A percentile compares a stretch with the other conserved stretches of the same genome.
These are phyloP conservation scores for Tylopilus cervinicoccineus DNA, from an alignment of 768 basidiomycete species.

Conservation along the genomic window DNA sequence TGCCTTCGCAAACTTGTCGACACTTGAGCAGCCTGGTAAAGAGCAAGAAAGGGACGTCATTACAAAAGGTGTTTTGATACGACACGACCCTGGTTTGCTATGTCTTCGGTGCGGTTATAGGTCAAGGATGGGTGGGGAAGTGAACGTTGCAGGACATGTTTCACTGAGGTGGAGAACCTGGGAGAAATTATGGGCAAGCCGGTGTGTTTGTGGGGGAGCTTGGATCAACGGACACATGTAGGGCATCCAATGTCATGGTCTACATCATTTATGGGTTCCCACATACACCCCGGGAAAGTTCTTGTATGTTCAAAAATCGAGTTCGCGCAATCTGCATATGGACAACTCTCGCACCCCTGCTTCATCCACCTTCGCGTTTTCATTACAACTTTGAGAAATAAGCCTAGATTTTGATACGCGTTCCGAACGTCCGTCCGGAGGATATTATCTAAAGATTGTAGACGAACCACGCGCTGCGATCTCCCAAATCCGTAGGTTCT, in stretches of 20 bases:
- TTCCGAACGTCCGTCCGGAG: neutral
- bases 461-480: constrained; percentile 51
- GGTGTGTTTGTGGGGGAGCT: constrained; percentile 69
- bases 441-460: constrained; percentile 37
- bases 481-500: constrained; percentile 42
- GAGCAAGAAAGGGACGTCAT: constrained; percentile 53
- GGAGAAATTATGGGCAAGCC: constrained; percentile 56
- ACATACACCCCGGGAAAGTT: no score
- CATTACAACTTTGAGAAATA: no score
- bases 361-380: neutral
- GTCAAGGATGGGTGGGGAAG: constrained; percentile 42
- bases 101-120: constrained; percentile 66
- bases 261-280: neutral
- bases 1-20: constrained; percentile 44
- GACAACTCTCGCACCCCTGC: neutral
- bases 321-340: no score
- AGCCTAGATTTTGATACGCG: no score
- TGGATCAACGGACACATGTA: constrained; percentile 40
- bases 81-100: constrained; percentile 33
- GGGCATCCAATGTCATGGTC: neutral
- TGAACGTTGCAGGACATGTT: constrained; percentile 27
- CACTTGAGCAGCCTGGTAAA: constrained; percentile 35
- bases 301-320: no score
- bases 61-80: constrained; percentile 52
- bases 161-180: constrained; percentile 54